Conservation (phyloP, 2,329 filamentous ascomycete species). For the Corinectria fuckeliana region DNA sequence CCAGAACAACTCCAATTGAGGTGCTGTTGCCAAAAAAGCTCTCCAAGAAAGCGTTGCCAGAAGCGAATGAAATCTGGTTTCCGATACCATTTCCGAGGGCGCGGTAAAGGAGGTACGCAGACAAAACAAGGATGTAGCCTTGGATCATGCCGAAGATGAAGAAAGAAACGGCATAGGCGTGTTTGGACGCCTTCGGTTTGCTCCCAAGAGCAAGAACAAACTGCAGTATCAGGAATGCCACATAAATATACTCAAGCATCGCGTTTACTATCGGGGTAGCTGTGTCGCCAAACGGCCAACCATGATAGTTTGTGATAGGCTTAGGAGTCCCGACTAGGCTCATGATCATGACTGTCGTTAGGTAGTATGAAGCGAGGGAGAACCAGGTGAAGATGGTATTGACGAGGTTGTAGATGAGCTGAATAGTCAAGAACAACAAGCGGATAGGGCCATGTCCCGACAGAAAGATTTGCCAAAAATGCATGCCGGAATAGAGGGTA, state of each 20-base stretch:
- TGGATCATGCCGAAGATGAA: slow-evolving; percentile 13
- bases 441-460: background rate
- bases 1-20: slow-evolving; percentile 87
- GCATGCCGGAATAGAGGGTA: background rate
- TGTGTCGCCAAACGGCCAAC: slow-evolving; percentile 19
- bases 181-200: background rate
- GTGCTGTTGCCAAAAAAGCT: slow-evolving; percentile 43
- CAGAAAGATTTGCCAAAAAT: background rate
- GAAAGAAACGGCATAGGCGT: slow-evolving; percentile 17
- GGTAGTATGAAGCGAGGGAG: background rate
- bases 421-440: background rate
- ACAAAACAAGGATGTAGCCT: slow-evolving; percentile 1
- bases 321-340: slow-evolving; percentile 10
- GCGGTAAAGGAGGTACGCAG: background rate
- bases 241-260: background rate
- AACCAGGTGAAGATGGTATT: slow-evolving; percentile 21
- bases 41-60: background rate
- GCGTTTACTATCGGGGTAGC: slow-evolving; percentile 13
- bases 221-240: slow-evolving; percentile 8
- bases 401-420: slow-evolving; percentile 9
- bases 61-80: background rate
- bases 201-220: slow-evolving; percentile 20
- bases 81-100: background rate
- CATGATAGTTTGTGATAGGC: background rate
- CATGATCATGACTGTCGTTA: slow-evolving; percentile 19